A percentile compares a stretch with the other conserved stretches of the same genome.
Conservation (phyloP, 1,284 basidiomycete genomes). For the Cryptococcus sp. region DNA sequence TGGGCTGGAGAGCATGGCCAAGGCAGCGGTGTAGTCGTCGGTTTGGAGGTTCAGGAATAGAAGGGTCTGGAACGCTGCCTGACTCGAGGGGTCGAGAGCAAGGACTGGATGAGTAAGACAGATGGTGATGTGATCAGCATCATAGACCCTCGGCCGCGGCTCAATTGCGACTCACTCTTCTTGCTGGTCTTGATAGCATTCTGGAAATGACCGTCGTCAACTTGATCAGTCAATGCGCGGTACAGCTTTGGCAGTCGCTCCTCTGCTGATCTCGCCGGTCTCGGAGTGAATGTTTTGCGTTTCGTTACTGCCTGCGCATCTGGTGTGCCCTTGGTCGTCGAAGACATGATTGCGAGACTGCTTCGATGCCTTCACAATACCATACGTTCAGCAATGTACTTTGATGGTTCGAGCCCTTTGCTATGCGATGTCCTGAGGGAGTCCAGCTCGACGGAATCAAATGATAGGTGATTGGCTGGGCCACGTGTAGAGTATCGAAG, state of each 20-base stretch:
- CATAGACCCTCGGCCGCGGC: background rate
- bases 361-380: too few relatives aligned
- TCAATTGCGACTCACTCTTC: slow-evolving; percentile 64
- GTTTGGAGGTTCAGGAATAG: slow-evolving; percentile 80
- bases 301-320: background rate
- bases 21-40: slow-evolving; percentile 61
- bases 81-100: slow-evolving; percentile 65
- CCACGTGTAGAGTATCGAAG: too few relatives aligned
- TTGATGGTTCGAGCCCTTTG: too few relatives aligned
- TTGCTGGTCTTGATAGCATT: slow-evolving; percentile 86
- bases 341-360: background rate
- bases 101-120: slow-evolving; percentile 60
- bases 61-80: slow-evolving; percentile 74
- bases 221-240: slow-evolving; percentile 74
- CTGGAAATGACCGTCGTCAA: slow-evolving; percentile 75
- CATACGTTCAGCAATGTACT: too few relatives aligned
- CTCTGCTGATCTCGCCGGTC: slow-evolving; percentile 60
- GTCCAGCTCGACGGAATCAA: too few relatives aligned
- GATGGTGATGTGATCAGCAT: background rate
- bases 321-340: background rate
- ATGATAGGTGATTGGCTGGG: too few relatives aligned
- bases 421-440: too few relatives aligned
- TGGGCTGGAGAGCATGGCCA: slow-evolving; percentile 51
- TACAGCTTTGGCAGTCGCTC: slow-evolving; percentile 72
- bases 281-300: slow-evolving; percentile 45